These are phyloP conservation scores for Dothistroma septosporum DNA, from an alignment of 2,329 filamentous ascomycete species.

Conservation along the genomic window DNA sequence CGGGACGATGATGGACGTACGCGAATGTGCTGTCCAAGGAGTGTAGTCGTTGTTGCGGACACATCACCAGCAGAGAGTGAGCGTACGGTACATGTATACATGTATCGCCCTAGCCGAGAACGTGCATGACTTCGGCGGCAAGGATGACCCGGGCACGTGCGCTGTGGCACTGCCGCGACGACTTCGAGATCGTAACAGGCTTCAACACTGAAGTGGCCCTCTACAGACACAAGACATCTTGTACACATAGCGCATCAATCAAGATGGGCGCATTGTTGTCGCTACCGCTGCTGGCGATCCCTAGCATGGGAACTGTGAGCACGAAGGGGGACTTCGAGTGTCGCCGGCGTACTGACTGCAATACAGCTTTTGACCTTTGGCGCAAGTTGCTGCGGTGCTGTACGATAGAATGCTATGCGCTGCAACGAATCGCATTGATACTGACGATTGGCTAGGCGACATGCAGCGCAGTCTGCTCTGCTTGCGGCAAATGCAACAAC, in stretches of 20 bases:
- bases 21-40: too few relatives aligned
- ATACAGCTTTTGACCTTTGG: conserved; percentile 67
- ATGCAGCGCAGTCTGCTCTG: conserved; percentile 91
- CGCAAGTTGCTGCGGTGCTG: conserved; percentile 92
- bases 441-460: conserved; percentile 50
- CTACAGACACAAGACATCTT: background rate
- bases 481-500: conserved; percentile 95
- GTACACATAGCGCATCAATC: conserved; percentile 1
- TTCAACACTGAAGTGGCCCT: background rate
- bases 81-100: too few relatives aligned
- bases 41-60: too few relatives aligned
- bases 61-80: too few relatives aligned
- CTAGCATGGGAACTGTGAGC: conserved; percentile 79
- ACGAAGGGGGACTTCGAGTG: conserved; percentile 2
- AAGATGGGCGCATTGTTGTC: conserved; percentile 89
- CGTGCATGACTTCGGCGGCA: too few relatives aligned
- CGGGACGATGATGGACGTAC: too few relatives aligned
- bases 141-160: background rate
- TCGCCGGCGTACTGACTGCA: conserved; percentile 13
- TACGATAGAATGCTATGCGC: background rate
- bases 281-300: conserved; percentile 81
- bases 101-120: too few relatives aligned
- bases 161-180: background rate
- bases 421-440: background rate
- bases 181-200: background rate